Conservation (phyloP, 352 stramenopile species). For the Phytophthora cryptogea region DNA sequence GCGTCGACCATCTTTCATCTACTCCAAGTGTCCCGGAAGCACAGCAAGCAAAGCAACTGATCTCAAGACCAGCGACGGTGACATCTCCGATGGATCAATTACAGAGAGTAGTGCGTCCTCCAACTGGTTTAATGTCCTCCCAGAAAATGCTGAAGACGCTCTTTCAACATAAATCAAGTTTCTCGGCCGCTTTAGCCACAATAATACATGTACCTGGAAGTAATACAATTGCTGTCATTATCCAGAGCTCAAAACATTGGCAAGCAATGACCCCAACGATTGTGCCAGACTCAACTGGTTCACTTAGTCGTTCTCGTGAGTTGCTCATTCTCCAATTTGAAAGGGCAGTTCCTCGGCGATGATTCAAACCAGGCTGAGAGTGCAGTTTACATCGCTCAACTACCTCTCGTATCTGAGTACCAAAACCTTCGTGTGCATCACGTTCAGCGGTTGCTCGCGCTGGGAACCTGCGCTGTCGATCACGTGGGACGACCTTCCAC, state of each 20-base stretch:
- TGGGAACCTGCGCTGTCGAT: constrained; percentile 3
- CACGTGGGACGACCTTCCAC: constrained; percentile 4
- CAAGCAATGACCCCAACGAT: background rate
- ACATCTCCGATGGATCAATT: background rate
- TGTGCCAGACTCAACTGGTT: background rate
- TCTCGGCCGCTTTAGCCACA: too few species aligned
- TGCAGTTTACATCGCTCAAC: background rate
- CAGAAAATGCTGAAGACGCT: too few species aligned
- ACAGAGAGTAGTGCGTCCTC: background rate
- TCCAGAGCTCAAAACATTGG: background rate
- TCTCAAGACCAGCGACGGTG: too few species aligned
- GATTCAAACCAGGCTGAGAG: background rate
- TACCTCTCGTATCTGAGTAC: background rate
- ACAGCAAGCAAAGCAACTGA: too few species aligned
- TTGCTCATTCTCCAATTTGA: background rate
- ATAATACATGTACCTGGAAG: too few species aligned
- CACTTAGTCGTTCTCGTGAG: background rate
- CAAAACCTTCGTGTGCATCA: background rate
- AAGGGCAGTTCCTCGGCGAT: background rate
- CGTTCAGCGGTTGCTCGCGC: background rate
- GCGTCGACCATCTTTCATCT: background rate
- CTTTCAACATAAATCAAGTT: too few species aligned
- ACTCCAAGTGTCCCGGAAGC: background rate
- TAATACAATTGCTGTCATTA: too few species aligned
- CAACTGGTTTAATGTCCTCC: background rate